These are phyloP conservation scores for Fusarium sambucinum DNA, from an alignment of 2,329 filamentous ascomycete genomes.

Conservation along the genomic window DNA sequence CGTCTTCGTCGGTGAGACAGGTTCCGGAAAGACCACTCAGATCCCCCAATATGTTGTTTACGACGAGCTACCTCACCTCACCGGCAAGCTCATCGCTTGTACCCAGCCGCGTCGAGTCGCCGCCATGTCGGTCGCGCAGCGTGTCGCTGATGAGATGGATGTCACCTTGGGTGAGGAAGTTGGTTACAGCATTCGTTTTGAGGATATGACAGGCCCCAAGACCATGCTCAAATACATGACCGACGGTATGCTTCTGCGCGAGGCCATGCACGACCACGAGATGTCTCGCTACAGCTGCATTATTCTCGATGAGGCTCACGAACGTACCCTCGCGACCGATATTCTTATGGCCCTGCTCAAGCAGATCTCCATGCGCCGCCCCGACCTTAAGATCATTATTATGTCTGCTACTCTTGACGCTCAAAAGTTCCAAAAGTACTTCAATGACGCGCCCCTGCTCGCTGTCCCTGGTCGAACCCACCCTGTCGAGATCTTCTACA, in stretches of 20 bases:
- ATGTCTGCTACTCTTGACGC: slow-evolving; percentile 98
- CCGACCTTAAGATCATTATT: slow-evolving; percentile 97
- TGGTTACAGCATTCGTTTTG: slow-evolving; percentile 98
- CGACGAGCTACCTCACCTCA: slow-evolving; percentile 90
- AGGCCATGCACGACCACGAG: slow-evolving; percentile 96
- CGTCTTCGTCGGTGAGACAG: slow-evolving; percentile 98
- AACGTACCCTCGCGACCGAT: slow-evolving; percentile 95
- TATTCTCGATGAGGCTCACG: slow-evolving; percentile 98
- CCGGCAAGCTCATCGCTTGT: slow-evolving; percentile 92
- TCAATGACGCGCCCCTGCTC: slow-evolving; percentile 91
- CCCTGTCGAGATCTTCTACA: slow-evolving; percentile 98
- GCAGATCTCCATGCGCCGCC: slow-evolving; percentile 82
- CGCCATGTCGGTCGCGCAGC: slow-evolving; percentile 97
- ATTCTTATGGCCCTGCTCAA: slow-evolving; percentile 97
- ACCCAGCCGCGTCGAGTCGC: slow-evolving; percentile 98
- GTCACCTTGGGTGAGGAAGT: slow-evolving; percentile 93
- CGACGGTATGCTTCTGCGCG: slow-evolving; percentile 96
- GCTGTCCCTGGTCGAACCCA: slow-evolving; percentile 95
- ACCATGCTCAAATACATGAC: slow-evolving; percentile 99
- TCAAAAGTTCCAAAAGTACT: slow-evolving; percentile 97
- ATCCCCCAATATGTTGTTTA: slow-evolving; percentile 98
- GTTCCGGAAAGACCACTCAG: slow-evolving; percentile 99
- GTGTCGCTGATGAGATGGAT: slow-evolving; percentile 97
- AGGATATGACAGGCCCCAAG: slow-evolving; percentile 89
- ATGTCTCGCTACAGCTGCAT: slow-evolving; percentile 95